Conservation (phyloP, 2,329 filamentous ascomycete genomes). For the Neonectria coccinea region DNA sequence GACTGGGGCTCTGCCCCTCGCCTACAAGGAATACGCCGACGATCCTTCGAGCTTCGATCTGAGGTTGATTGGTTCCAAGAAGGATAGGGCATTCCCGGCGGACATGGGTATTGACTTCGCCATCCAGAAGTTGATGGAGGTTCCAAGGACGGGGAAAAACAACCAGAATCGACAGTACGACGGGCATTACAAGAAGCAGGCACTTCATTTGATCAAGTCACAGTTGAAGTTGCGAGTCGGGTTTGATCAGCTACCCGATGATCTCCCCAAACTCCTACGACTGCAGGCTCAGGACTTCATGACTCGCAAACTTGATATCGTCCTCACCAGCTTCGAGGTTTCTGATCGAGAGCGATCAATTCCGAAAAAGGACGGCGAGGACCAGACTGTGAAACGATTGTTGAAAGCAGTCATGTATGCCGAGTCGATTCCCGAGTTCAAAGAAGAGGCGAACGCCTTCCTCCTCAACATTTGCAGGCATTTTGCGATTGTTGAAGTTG, state of each 20-base stretch:
- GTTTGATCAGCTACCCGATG: slow-evolving; percentile 87
- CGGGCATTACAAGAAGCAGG: slow-evolving; percentile 91
- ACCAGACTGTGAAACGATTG: slow-evolving; percentile 84
- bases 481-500: slow-evolving; percentile 90
- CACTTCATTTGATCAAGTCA: slow-evolving; percentile 86
- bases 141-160: slow-evolving; percentile 71
- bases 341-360: slow-evolving; percentile 87
- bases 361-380: slow-evolving; percentile 86
- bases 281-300: slow-evolving; percentile 90
- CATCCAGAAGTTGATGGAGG: slow-evolving; percentile 86
- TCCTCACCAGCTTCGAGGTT: slow-evolving; percentile 76
- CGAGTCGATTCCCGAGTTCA: slow-evolving; percentile 83
- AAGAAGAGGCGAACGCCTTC: slow-evolving; percentile 79
- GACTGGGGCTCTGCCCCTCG: slow-evolving; percentile 86
- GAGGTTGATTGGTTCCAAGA: slow-evolving; percentile 87
- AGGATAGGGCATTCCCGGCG: slow-evolving; percentile 87
- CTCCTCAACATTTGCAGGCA: slow-evolving; percentile 87
- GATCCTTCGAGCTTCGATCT: slow-evolving; percentile 90
- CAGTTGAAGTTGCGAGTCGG: slow-evolving; percentile 94
- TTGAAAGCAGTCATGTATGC: slow-evolving; percentile 91
- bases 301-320: slow-evolving; percentile 76
- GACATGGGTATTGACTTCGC: slow-evolving; percentile 90
- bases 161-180: slow-evolving; percentile 73
- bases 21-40: slow-evolving; percentile 87
- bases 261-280: slow-evolving; percentile 85